Evolutionary conservation across 371 early-diverging fungal species (phyloP), one percentile per base, ranked within the genome.

Genomic region (Batkoa obscura): DNA sequence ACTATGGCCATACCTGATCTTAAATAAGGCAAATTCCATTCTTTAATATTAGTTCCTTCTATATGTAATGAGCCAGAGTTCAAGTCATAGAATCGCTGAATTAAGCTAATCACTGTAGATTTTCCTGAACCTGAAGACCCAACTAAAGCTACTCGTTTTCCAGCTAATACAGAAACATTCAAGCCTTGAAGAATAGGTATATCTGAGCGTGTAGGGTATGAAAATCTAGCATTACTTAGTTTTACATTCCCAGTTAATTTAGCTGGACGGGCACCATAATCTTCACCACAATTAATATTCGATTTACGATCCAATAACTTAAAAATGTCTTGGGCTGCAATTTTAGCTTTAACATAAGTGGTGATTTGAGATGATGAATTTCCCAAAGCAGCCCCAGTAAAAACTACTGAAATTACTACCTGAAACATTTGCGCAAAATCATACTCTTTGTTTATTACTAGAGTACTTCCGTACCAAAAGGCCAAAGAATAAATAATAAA

Each of bases 1-100:
- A 94, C 91, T 35, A 91, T 66, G 1, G 84, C 81, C 66, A 93
- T 76, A 47, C 81, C 73, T 4, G 74, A 61, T 48, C 91, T 78
- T 9, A 88, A 65, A 42, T 77, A 73, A 31, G 66, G 63, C 39
- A 85, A 62, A 43, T 72, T 66, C 61, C 83, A 75, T 12, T 78
- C 75, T 50, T 73, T 72, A 41, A 86, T 62, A 48, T 83, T 71
- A 3, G 65, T 63, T 46, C 86, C 86, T 63, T 90, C 88, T 9
- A 88, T 38, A 32, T 64, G 59, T 35, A 89, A 72, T 0, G 62
- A 46, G 35, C 90, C 90, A 36, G 59, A 59, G 13, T 60, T 60
- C 2, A 83, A 72, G 57, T 83, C 79, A 61, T 85, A 85, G 65
- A 81, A 81, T 31, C 86, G 79, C 50, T 80, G 63, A 12, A 84